Evolutionary conservation across 2,329 filamentous ascomycete genomes (phyloP).

Genomic region (Aspergillus sp.): DNA sequence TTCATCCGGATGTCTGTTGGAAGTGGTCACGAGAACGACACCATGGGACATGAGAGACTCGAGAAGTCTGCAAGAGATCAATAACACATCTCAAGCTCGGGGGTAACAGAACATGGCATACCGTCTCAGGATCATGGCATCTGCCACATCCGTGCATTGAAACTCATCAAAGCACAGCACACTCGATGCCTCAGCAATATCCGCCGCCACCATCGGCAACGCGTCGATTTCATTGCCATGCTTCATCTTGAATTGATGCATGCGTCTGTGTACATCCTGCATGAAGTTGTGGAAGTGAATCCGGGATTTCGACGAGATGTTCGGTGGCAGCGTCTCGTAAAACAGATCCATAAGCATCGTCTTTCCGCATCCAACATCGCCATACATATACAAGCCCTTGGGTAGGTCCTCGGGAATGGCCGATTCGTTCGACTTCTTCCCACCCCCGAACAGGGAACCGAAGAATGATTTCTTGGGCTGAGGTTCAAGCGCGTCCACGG

Average conservation of each 20-base stretch:
- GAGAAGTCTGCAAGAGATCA: constrained; percentile 53
- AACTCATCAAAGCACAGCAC: constrained; percentile 98
- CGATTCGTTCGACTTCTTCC: constrained; percentile 21
- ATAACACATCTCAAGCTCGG: constrained; percentile 1
- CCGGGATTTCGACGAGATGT: constrained; percentile 73
- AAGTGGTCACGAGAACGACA: constrained; percentile 92
- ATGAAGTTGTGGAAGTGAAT: constrained; percentile 99
- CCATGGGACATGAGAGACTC: constrained; percentile 92
- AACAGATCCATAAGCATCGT: constrained; percentile 99
- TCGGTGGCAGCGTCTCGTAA: constrained; percentile 78
- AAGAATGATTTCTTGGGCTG: constrained; percentile 47
- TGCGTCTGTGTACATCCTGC: constrained; percentile 87
- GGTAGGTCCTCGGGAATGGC: constrained; percentile 65
- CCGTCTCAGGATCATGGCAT: constrained; percentile 92
- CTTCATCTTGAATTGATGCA: constrained; percentile 83
- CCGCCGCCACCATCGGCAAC: constrained; percentile 86
- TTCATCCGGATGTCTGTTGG: constrained; percentile 91
- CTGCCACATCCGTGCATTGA: constrained; percentile 94
- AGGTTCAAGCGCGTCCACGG: constrained; percentile 58
- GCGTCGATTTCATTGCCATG: constrained; percentile 85
- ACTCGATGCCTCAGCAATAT: constrained; percentile 75
- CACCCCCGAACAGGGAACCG: constrained; percentile 36
- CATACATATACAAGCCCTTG: constrained; percentile 86
- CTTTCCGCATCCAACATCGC: constrained; percentile 94
- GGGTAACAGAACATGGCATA: constrained; percentile 23